Percentiles rank a stretch among this genome's conserved stretches.
Evolutionary conservation across 176 grass and related monocot genomes (phyloP).

Genomic region (Ananas comosus): DNA sequence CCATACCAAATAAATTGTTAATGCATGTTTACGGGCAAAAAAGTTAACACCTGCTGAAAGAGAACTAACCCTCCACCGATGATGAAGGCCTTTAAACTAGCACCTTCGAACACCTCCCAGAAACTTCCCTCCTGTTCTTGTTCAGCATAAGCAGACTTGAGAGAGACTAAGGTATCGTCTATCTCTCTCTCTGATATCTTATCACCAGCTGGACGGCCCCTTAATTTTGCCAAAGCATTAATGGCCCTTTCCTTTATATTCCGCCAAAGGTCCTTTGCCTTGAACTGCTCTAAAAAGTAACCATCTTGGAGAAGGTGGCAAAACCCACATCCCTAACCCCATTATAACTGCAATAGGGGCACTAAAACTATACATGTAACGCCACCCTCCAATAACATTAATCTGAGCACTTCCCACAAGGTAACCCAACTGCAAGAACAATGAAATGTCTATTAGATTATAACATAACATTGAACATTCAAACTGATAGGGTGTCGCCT

Average conservation of each 20-base stretch:
- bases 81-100: conserved; percentile 90
- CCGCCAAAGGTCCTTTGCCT: conserved; percentile 58
- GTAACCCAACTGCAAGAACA: conserved; percentile 61
- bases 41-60: conserved; percentile 72
- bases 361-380: conserved; percentile 84
- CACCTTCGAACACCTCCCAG: conserved; percentile 72
- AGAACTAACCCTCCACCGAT: conserved; percentile 95
- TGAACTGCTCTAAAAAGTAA: conserved; percentile 81
- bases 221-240: conserved; percentile 50
- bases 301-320: conserved; percentile 83
- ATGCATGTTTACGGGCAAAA: conserved; percentile 10
- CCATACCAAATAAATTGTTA: neutral
- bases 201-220: conserved; percentile 46
- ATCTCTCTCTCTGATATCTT: conserved; percentile 51
- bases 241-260: conserved; percentile 74
- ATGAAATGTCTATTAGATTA: neutral
- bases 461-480: neutral
- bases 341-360: conserved; percentile 72
- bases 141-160: conserved; percentile 69
- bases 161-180: conserved; percentile 58
- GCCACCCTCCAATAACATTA: conserved; percentile 69
- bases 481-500: neutral
- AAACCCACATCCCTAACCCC: conserved; percentile 67
- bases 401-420: conserved; percentile 71
- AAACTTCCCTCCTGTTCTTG: conserved; percentile 63